Evolutionary conservation across 2,329 filamentous ascomycete species (phyloP), one percentile per base, ranked within the genome.

Genomic region (Aaosphaeria arxii): DNA sequence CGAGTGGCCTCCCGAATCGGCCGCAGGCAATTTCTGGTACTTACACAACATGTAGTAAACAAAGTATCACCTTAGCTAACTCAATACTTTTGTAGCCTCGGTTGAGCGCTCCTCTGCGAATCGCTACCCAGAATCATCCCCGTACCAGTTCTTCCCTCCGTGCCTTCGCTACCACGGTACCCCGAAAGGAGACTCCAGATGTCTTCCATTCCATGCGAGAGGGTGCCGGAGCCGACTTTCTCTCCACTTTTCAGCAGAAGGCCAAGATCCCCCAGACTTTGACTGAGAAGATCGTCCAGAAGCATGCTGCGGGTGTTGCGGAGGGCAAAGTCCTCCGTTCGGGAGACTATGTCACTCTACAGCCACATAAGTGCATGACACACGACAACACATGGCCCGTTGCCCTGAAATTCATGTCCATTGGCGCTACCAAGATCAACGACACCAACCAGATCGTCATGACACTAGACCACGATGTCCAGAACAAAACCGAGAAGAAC

Each of bases 211-310:
- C 84, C 2, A 81, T 87, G 64, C 75, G 82, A 47, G 79, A 86
- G 50, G 80, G 80, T 53, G 70, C 79, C 2, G 62, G 72, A 4
- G 74, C 90, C 11, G 83, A 88, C 59, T 85, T 90, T 50, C 81
- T 96, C 53, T 83, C 95, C 55, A 84, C 87, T 38, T 85, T 89
- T 32, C 81, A 68, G 42, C 63, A 70, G 13, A 66, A 63, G 35
- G 59, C 74, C 30, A 66, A 70, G 28, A 59, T 62, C 13, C 81
- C 88, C 0, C 91, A 96, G 71, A 96, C 89, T 3, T 72, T 96
- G 44, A 94, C 89, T 3, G 91, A 96, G 70, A 96, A 96, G 77
- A 96, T 96, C 50, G 86, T 96, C 0, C 91, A 96, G 69, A 74
- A 79, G 11, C 86, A 95, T 70, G 81, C 89, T 0, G 78, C 91